Base-by-base conservation (phyloP, 2,329 filamentous ascomycete species). In the Calycina herbarum region DNA sequence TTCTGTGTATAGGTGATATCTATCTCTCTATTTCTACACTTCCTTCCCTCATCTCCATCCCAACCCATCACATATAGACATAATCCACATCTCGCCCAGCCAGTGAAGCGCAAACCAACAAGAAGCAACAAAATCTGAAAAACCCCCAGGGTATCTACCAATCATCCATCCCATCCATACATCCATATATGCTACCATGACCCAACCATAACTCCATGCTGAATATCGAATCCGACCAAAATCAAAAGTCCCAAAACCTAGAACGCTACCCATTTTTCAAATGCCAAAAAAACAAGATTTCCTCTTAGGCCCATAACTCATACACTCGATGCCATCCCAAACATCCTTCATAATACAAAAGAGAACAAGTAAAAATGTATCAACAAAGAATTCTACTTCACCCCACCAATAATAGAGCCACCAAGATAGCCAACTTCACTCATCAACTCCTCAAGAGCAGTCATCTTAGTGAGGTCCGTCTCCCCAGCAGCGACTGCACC, bases 371-470 rank as follows among this genome's bases (percentile, higher is more conserved):
- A 45, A 57, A 11, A 57, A 33, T 27, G 6, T n/a, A n/a, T n/a
- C n/a, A n/a, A n/a, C n/a, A n/a, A n/a, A n/a, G n/a, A n/a, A n/a
- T n/a, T n/a, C n/a, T 27, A 40, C 20, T 42, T 59, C 56, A 20
- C 27, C 59, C 70, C 70, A 10, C 69, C 70, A 15, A 67, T 63
- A 62, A 84, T 83, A 66, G 82, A 76, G 62, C 78, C 77, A 29
- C 81, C 80, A 51, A 85, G 73, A 71, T 85, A 84, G 63, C 81
- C 81, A 73, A 84, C 74, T 67, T 85, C 82, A 67, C 81, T 79
- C 71, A 84, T 77, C 65, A 84, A 73, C 68, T 82, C 79, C 68
- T 80, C 78, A 76, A 84, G 80, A 20, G 77, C 78, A 42, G 72
- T 76, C 58, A 72, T 66, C 17, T 68, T 69, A 20, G 69, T 66